Evolutionary conservation across 805 yeast genomes (phyloP).

Genomic region (Tetrapisispora iriomotensis): DNA sequence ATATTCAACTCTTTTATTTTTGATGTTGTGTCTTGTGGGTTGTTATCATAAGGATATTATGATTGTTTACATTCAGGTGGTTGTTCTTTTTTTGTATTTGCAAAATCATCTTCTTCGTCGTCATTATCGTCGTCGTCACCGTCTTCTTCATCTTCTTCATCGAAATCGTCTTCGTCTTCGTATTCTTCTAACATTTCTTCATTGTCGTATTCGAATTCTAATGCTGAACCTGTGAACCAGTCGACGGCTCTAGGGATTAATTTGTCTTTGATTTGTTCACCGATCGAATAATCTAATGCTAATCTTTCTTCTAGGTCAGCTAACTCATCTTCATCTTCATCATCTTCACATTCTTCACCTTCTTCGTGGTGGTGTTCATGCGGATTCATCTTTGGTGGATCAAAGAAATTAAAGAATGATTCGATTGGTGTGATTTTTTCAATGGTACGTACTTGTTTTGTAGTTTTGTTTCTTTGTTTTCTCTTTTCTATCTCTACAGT

Average conservation of each 20-base stretch:
- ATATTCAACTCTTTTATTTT: background rate
- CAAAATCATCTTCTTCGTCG: slow-evolving; percentile 27
- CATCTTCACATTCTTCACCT: slow-evolving; percentile 42
- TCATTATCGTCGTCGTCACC: slow-evolving; percentile 36
- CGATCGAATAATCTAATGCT: slow-evolving; percentile 88
- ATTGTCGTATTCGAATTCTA: slow-evolving; percentile 57
- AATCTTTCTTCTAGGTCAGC: slow-evolving; percentile 73
- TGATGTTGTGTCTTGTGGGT: no score
- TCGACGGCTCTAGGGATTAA: slow-evolving; percentile 93
- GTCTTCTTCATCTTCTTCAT: slow-evolving; percentile 57
- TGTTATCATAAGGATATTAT: no score
- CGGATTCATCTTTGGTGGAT: slow-evolving; percentile 68
- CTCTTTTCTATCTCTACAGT: slow-evolving; percentile 85
- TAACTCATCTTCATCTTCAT: slow-evolving; percentile 46
- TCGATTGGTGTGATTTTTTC: slow-evolving; percentile 92
- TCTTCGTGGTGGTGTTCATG: slow-evolving; percentile 30
- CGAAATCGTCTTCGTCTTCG: slow-evolving; percentile 50
- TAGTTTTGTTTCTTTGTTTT: slow-evolving; percentile 93
- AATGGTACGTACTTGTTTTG: slow-evolving; percentile 91
- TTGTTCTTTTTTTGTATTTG: slow-evolving; percentile 38
- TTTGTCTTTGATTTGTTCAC: slow-evolving; percentile 93
- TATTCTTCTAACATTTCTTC: slow-evolving; percentile 56
- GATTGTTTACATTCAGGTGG: slow-evolving; percentile 76
- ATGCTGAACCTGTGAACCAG: slow-evolving; percentile 97
- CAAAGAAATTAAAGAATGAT: slow-evolving; percentile 91